Evolutionary conservation across 208 protist species (phyloP).

Genomic region (Crithidia acanthocephali): DNA sequence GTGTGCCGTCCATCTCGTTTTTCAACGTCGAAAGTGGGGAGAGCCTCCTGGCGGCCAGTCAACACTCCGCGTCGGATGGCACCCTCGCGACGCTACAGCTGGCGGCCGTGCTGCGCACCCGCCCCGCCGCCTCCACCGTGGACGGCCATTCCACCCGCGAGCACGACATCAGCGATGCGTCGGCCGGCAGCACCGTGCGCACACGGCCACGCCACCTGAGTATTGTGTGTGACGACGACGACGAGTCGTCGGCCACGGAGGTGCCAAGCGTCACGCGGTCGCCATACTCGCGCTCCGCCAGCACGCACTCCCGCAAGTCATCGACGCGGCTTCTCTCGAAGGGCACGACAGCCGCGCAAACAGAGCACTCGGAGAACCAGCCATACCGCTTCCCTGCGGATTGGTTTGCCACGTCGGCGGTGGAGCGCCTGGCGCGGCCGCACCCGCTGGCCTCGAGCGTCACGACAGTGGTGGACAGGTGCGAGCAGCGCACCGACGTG

Average conservation of each 20-base stretch:
- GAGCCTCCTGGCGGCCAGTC: neutral
- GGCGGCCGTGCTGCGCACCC: neutral
- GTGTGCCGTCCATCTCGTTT: neutral
- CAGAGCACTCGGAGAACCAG: neutral
- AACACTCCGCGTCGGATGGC: neutral
- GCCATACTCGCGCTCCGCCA: neutral
- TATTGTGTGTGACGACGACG: neutral
- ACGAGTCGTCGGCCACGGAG: neutral
- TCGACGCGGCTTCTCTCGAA: neutral
- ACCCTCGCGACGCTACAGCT: neutral
- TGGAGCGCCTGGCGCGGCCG: neutral
- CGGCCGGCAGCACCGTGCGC: neutral
- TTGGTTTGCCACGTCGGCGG: conserved; percentile 4
- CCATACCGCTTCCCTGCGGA: neutral
- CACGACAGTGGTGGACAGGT: neutral
- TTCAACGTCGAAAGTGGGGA: neutral
- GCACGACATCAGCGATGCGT: neutral
- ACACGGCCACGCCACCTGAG: neutral
- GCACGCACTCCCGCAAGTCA: neutral
- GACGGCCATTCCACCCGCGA: neutral
- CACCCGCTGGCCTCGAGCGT: neutral
- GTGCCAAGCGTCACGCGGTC: neutral
- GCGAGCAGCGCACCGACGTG: neutral
- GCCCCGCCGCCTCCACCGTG: neutral
- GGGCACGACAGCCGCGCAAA: neutral